These are phyloP conservation scores for Davidsoniella australis DNA, from an alignment of 2,329 filamentous ascomycete species.

Conservation along the genomic window DNA sequence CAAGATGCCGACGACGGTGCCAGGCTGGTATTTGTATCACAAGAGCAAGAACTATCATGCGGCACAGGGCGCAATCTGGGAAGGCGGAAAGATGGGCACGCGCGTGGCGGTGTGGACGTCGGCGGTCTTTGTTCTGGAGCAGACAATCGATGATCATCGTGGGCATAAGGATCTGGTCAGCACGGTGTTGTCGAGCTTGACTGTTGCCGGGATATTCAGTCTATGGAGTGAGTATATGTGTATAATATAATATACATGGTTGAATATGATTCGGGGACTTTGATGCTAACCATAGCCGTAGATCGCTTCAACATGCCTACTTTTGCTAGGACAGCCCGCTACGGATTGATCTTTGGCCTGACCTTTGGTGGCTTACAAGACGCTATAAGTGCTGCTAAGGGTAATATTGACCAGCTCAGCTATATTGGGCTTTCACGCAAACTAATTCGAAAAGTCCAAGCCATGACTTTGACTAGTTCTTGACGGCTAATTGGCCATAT, in stretches of 20 bases:
- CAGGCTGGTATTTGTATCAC: constrained; percentile 97
- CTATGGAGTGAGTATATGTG: constrained; percentile 49
- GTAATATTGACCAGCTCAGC: constrained; percentile 42
- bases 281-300: constrained; percentile 20
- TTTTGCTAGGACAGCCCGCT: constrained; percentile 59
- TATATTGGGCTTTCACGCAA: constrained; percentile 40
- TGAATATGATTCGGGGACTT: background rate
- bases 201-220: constrained; percentile 74
- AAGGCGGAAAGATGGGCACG: constrained; percentile 59
- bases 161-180: constrained; percentile 59
- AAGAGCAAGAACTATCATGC: constrained; percentile 92
- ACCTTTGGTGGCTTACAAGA: constrained; percentile 73
- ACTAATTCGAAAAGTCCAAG: background rate
- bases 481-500: no score
- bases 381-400: constrained; percentile 47
- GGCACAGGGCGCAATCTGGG: constrained; percentile 58
- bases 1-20: constrained; percentile 64
- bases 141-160: constrained; percentile 61
- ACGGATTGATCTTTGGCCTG: constrained; percentile 63
- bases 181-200: constrained; percentile 66
- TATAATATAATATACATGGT: background rate
- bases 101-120: constrained; percentile 56
- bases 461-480: no score
- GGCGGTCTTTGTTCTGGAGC: constrained; percentile 67
- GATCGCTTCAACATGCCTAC: constrained; percentile 66